Evolutionary conservation across 768 basidiomycete species (phyloP).

Genomic region (Tylopilus plumbeoviolaceoides): DNA sequence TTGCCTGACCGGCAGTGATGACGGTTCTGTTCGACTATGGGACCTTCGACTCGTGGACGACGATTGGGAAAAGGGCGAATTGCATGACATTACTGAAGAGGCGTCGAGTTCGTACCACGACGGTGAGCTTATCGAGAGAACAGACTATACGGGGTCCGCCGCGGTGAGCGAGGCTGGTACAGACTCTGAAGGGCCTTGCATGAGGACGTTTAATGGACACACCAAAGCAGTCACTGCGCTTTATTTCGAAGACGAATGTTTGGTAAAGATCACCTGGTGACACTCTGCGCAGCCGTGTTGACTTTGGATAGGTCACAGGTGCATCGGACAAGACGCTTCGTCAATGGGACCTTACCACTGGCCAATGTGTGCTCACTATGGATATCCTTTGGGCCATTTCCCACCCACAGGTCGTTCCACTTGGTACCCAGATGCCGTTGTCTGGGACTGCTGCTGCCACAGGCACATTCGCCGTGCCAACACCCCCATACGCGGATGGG

Average conservation of each 20-base stretch:
- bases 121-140: constrained; percentile 35
- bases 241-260: constrained; percentile 92
- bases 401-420: constrained; percentile 58
- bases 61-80: constrained; percentile 50
- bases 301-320: constrained; percentile 76
- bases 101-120: constrained; percentile 38
- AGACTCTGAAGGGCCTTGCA: constrained; percentile 50
- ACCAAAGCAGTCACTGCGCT: constrained; percentile 88
- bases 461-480: constrained; percentile 75
- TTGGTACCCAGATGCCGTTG: constrained; percentile 43
- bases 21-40: constrained; percentile 85
- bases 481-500: constrained; percentile 84
- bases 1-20: constrained; percentile 87
- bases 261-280: constrained; percentile 49
- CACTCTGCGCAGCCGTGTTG: constrained; percentile 9
- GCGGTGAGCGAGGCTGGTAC: constrained; percentile 38
- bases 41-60: constrained; percentile 83
- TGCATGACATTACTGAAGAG: constrained; percentile 66
- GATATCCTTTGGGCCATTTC: constrained; percentile 99
- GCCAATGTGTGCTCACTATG: constrained; percentile 99
- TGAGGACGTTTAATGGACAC: constrained; percentile 82
- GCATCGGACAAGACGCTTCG: constrained; percentile 98
- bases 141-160: constrained; percentile 40
- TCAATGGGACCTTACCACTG: constrained; percentile 96
- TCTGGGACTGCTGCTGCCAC: constrained; percentile 51